phyloP scores from a whole-genome alignment of 2,329 filamentous ascomycete genomes.

The Didymosphaeria variabile region DNA sequence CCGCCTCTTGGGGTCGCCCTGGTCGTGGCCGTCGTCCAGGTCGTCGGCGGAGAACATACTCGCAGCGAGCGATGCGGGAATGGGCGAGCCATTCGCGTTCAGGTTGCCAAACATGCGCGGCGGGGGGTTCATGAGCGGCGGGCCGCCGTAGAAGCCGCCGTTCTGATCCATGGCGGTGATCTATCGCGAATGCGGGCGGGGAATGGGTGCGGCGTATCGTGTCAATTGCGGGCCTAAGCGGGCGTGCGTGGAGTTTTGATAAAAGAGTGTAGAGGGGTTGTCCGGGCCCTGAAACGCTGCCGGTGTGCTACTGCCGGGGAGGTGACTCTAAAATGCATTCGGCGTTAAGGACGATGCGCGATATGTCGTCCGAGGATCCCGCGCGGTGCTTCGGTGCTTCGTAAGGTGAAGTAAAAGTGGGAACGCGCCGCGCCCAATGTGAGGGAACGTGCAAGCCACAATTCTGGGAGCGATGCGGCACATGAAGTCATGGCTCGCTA shows the following conservation, averaged over 20 bases:
- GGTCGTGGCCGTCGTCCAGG: slow-evolving; percentile 64
- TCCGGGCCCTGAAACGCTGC: slow-evolving; percentile 12
- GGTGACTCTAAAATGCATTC: slow-evolving; percentile 5
- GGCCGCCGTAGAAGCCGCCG: slow-evolving; percentile 45
- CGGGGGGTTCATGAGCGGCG: slow-evolving; percentile 50
- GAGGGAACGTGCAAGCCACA: neutral
- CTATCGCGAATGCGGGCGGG: neutral
- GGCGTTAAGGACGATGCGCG: slow-evolving; percentile 18
- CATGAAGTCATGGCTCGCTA: slow-evolving; percentile 5
- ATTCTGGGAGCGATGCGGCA: neutral
- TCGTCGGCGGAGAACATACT: slow-evolving; percentile 60
- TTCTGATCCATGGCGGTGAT: slow-evolving; percentile 43
- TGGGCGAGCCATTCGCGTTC: slow-evolving; percentile 47
- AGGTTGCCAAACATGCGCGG: slow-evolving; percentile 52
- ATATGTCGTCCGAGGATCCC: slow-evolving; percentile 10
- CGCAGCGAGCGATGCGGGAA: slow-evolving; percentile 40
- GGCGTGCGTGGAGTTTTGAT: slow-evolving; percentile 10
- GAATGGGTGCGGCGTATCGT: slow-evolving; percentile 8
- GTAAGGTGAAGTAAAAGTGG: slow-evolving; percentile 12
- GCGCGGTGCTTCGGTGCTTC: slow-evolving; percentile 13
- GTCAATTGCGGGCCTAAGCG: slow-evolving; percentile 9
- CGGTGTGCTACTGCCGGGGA: neutral
- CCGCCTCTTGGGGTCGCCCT: slow-evolving; percentile 80
- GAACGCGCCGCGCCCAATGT: neutral
- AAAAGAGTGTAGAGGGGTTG: neutral